These are phyloP conservation scores for Trichoderma reesei DNA, from an alignment of 495 filamentous ascomycete genomes.

Conservation along the genomic window DNA sequence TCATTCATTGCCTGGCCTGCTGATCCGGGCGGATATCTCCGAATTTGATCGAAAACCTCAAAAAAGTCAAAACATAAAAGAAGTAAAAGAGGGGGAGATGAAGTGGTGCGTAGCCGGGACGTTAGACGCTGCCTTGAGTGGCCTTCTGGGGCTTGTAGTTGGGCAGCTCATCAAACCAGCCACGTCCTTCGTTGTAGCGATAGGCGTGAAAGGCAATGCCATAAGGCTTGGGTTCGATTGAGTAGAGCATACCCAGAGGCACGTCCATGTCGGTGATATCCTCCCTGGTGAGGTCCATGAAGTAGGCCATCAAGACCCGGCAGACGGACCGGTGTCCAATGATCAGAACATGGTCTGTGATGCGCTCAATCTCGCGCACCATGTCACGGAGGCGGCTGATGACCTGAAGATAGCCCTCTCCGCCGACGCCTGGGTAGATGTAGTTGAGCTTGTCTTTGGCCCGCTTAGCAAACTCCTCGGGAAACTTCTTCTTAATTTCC, in stretches of 20 bases:
- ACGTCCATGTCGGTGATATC: constrained; percentile 90
- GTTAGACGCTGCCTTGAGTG: constrained; percentile 14
- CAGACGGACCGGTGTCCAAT: constrained; percentile 85
- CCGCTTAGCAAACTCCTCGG: constrained; percentile 68
- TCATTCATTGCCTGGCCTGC: constrained; percentile 6
- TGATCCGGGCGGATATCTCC: constrained; percentile 6
- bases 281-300: constrained; percentile 79
- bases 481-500: constrained; percentile 65
- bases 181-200: constrained; percentile 62
- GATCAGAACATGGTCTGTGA: constrained; percentile 87
- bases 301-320: constrained; percentile 89
- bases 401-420: constrained; percentile 92
- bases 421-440: constrained; percentile 88
- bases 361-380: constrained; percentile 93
- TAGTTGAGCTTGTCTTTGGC: constrained; percentile 79
- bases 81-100: background rate
- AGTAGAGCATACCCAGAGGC: constrained; percentile 83
- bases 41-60: constrained; percentile 1
- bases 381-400: constrained; percentile 93
- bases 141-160: constrained; percentile 57
- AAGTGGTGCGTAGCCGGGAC: constrained; percentile 11
- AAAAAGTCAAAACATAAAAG: constrained; percentile 7
- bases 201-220: constrained; percentile 95
- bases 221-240: constrained; percentile 94
- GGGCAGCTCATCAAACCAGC: constrained; percentile 75